Conservation (phyloP, 106 monocot genomes). For the Phalaenopsis equestris region DNA sequence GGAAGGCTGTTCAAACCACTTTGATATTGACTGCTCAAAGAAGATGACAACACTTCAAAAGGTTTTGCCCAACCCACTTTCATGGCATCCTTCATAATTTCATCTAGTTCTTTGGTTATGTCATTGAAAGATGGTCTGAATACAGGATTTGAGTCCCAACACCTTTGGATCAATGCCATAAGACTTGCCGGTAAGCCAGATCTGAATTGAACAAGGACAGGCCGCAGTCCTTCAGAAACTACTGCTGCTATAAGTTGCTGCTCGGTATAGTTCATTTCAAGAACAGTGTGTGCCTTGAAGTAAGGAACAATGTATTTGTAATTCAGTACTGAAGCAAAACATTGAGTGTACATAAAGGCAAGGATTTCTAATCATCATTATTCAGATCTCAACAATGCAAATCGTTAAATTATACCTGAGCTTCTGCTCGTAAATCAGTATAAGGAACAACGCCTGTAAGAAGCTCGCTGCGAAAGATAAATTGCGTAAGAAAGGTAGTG, state of each 20-base stretch:
- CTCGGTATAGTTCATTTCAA: conserved; percentile 98
- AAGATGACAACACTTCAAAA: conserved; percentile 5
- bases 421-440: conserved; percentile 88
- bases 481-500: neutral
- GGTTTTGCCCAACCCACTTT: conserved; percentile 1
- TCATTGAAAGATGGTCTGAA: conserved; percentile 63
- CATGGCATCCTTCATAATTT: conserved; percentile 24
- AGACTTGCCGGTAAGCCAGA: conserved; percentile 40
- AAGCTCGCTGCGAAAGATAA: conserved; percentile 65
- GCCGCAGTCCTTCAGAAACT: conserved; percentile 73
- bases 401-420: conserved; percentile 49
- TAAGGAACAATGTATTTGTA: neutral
- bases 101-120: conserved; percentile 45
- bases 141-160: conserved; percentile 70
- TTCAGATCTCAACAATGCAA: neutral
- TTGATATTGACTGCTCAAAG: conserved; percentile 10
- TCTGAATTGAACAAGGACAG: conserved; percentile 38
- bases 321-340: neutral
- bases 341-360: neutral
- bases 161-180: conserved; percentile 57
- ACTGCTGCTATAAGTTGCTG: conserved; percentile 85
- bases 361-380: neutral
- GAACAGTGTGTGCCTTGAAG: conserved; percentile 90
- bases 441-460: conserved; percentile 98
- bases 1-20: neutral